Evolutionary conservation across 805 yeast species (phyloP).

Genomic region (Clavispora fructus): DNA sequence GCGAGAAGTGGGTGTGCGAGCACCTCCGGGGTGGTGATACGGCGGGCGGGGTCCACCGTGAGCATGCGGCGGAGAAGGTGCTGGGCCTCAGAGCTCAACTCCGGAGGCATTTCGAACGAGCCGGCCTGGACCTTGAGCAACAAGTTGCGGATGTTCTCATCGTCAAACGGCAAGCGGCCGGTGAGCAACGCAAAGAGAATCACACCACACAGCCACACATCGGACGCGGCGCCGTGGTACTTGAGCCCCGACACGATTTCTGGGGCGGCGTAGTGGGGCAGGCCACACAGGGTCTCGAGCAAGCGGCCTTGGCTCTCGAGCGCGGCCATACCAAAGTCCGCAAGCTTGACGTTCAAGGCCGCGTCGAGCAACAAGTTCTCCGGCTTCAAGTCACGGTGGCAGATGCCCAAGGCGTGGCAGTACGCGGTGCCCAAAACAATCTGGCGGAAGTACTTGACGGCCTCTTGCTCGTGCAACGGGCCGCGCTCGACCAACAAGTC

Average conservation of each 20-base stretch:
- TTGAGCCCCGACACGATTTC: slow-evolving; percentile 75
- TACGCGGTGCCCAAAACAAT: slow-evolving; percentile 74
- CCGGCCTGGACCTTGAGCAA: slow-evolving; percentile 75
- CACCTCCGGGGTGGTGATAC: slow-evolving; percentile 66
- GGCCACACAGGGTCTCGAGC: slow-evolving; percentile 78
- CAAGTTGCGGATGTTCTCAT: slow-evolving; percentile 67
- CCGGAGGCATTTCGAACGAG: slow-evolving; percentile 63
- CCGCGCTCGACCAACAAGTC: slow-evolving; percentile 70
- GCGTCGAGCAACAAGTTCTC: slow-evolving; percentile 70
- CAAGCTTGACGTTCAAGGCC: slow-evolving; percentile 65
- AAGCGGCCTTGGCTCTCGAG: slow-evolving; percentile 65
- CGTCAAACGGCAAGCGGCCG: slow-evolving; percentile 81
- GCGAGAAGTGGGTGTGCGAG: slow-evolving; percentile 51
- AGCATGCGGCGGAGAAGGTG: slow-evolving; percentile 63
- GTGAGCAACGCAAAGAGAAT: slow-evolving; percentile 73
- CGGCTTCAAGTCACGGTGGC: slow-evolving; percentile 80
- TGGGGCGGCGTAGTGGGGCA: slow-evolving; percentile 87
- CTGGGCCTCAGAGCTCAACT: slow-evolving; percentile 58
- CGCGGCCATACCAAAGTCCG: slow-evolving; percentile 90
- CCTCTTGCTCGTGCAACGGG: slow-evolving; percentile 65
- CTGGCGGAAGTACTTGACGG: slow-evolving; percentile 72
- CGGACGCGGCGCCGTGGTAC: slow-evolving; percentile 81
- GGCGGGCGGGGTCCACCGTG: slow-evolving; percentile 61
- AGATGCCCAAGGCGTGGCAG: slow-evolving; percentile 73
- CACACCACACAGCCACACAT: slow-evolving; percentile 87